Base-by-base conservation (phyloP, 2,329 filamentous ascomycete genomes). In the Fusarium armeniacum region DNA sequence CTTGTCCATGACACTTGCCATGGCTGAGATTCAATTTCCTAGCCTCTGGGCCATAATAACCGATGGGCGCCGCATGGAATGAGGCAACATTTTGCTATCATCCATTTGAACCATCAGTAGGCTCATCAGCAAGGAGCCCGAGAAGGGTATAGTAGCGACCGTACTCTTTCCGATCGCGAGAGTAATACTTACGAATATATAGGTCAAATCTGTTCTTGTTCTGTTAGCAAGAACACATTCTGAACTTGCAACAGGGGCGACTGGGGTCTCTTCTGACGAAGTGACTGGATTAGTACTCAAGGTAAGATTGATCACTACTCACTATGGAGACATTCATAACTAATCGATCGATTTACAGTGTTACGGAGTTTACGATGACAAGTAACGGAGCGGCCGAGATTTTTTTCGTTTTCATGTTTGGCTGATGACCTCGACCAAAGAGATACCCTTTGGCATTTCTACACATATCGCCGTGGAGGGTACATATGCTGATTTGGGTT, bases 1-100 rank as follows among this genome's bases (percentile, higher is more conserved):
- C n/a, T 40, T 52, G 49, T 38, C 49, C n/a, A 26, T 52, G 35
- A 10, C n/a, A 6, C 20, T 52, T 28, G 49, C 35, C 6, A 6
- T 40, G 35, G 35, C 33, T 4, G 49, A 52, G 35, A 28, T 52
- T 38, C 49, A 52, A 22, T 13, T 52, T n/a, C 49, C 49, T 11
- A 28, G 35, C 26, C 12, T 30, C 35, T 52, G 49, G 49, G n/a
- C 24, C 20, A 16, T 40, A 6, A 18, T 52, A 6, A 52, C 49
- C 6, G 49, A 26, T 11, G 49, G 49, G 5, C 49, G 20, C 24
- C 35, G n/a, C 5, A 28, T 28, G 22, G 20, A 12, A 52, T 52
- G 16, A 15, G 15, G 28, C 16, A 8, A 35, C 4, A 18, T 6
- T 28, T 12, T 6, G 9, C 18, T 16, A 6, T 16, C 9, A 38